Evolutionary conservation across 805 yeast species (phyloP).

Genomic region (Metschnikowia shivogae): DNA sequence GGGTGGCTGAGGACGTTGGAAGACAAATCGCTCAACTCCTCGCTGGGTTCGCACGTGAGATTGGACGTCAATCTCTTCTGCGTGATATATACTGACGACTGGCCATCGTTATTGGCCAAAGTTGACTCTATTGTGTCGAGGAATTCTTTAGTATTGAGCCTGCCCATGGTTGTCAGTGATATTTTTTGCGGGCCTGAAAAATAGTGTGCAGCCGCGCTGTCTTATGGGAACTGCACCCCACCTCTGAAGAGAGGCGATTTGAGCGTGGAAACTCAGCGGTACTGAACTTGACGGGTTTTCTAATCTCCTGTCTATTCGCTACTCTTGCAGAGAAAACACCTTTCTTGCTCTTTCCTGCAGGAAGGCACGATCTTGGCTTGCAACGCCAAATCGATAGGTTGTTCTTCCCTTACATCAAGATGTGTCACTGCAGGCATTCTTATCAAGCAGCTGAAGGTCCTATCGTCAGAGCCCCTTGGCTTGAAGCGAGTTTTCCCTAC

Average conservation of each 20-base stretch:
- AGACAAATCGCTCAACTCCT: conserved; percentile 26
- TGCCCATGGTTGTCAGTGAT: conserved; percentile 21
- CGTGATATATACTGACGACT: conserved; percentile 54
- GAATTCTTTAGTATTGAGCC: conserved; percentile 32
- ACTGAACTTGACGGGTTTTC: no score
- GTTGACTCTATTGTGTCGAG: conserved; percentile 19
- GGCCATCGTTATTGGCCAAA: conserved; percentile 28
- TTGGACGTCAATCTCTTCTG: conserved; percentile 46
- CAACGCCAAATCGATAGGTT: no score
- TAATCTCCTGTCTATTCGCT: no score
- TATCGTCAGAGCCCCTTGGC: background rate
- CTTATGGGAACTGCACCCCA: no score
- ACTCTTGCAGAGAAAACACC: background rate
- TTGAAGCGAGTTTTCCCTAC: background rate
- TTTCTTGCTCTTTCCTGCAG: background rate
- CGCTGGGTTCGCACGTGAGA: conserved; percentile 9
- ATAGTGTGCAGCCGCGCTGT: conserved; percentile 1
- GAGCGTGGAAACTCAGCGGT: no score
- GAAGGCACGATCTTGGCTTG: no score
- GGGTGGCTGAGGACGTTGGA: conserved; percentile 27
- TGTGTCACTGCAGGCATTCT: no score
- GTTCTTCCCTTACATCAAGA: no score
- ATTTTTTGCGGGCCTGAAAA: conserved; percentile 3
- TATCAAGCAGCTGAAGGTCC: no score
- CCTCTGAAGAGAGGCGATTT: no score